A percentile compares a stretch with the other conserved stretches of the same genome.
phyloP scores from a whole-genome alignment of 1,284 basidiomycete species.

The Papiliotrema terrestris region DNA sequence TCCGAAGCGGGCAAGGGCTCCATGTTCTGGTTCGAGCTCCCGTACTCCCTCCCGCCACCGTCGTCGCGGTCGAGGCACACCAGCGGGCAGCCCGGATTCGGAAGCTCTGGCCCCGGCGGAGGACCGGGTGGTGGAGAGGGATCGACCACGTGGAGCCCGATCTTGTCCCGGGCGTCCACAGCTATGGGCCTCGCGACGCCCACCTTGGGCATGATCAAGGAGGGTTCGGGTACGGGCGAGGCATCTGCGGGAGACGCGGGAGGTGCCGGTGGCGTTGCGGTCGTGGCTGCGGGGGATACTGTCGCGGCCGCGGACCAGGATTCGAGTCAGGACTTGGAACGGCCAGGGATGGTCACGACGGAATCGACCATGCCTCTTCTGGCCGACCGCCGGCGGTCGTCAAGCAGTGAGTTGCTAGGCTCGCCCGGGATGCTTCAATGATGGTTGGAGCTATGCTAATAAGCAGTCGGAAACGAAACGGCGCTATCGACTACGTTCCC shows the following conservation, averaged over 20 bases:
- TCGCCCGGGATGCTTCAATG: neutral
- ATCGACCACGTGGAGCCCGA: neutral
- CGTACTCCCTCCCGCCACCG: conserved; percentile 37
- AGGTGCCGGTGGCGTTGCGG: neutral
- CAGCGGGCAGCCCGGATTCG: neutral
- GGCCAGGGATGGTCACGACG: conserved; percentile 22
- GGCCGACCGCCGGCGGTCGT: conserved; percentile 5
- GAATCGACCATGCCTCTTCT: conserved; percentile 28
- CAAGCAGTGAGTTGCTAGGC: neutral
- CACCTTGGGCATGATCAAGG: neutral
- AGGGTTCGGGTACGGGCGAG: neutral
- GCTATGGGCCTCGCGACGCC: neutral
- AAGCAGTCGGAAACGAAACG: neutral
- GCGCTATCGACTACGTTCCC: neutral
- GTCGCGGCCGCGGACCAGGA: no score
- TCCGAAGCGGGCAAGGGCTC: conserved; percentile 45
- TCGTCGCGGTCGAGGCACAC: neutral
- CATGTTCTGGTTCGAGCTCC: conserved; percentile 59
- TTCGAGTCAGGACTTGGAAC: neutral
- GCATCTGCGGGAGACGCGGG: neutral
- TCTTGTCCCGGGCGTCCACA: neutral
- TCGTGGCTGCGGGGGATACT: no score
- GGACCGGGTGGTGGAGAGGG: neutral
- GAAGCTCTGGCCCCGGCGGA: neutral
- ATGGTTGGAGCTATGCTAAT: neutral